A percentile compares a stretch with the other conserved stretches of the same genome.
phyloP scores from a whole-genome alignment of 148 eudicot genomes.

The Cornus kousa region DNA sequence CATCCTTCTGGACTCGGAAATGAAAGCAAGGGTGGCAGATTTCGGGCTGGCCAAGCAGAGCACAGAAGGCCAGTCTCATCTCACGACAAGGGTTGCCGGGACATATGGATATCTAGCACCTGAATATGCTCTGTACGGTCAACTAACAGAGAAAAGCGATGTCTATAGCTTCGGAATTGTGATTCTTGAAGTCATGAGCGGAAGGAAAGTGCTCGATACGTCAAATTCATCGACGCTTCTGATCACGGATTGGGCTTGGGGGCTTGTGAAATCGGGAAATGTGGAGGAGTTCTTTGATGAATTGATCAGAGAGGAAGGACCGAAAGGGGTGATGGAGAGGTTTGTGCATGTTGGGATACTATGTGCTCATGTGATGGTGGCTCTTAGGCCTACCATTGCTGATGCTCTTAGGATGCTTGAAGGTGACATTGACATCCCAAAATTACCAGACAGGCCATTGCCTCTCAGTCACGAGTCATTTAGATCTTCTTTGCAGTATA shows the following conservation, averaged over 20 bases:
- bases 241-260: conserved; percentile 66
- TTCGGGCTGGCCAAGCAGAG: conserved; percentile 68
- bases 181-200: conserved; percentile 55
- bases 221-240: conserved; percentile 30
- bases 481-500: conserved; percentile 25
- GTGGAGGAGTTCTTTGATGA: conserved; percentile 35
- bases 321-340: conserved; percentile 59
- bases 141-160: conserved; percentile 63
- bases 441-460: conserved; percentile 48
- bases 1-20: conserved; percentile 51
- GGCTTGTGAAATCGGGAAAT: conserved; percentile 41
- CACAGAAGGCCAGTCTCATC: conserved; percentile 56
- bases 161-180: conserved; percentile 71
- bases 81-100: conserved; percentile 67
- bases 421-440: conserved; percentile 67
- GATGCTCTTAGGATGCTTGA: conserved; percentile 72
- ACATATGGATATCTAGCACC: conserved; percentile 75
- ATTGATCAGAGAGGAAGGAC: conserved; percentile 41
- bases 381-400: conserved; percentile 64
- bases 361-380: conserved; percentile 82
- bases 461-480: conserved; percentile 58
- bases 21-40: conserved; percentile 67
- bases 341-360: conserved; percentile 61
- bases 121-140: conserved; percentile 68
- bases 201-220: conserved; percentile 56